Base-by-base conservation (phyloP, 1,139 yeast genomes). In the Geotrichum europaeum region DNA sequence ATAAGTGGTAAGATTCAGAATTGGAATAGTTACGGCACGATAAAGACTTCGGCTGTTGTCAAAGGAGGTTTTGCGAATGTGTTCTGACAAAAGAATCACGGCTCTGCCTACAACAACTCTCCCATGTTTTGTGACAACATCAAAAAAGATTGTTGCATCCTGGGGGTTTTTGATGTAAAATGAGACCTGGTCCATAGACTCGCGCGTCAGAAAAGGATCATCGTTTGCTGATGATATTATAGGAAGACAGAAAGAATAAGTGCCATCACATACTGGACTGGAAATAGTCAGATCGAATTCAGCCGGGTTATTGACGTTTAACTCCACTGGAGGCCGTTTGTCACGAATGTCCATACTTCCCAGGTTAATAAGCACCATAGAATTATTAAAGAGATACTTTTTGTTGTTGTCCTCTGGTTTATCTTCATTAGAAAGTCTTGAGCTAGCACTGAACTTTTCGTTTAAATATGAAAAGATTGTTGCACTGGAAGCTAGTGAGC, bases 81-180 rank as follows among this genome's bases (percentile, higher is more conserved):
- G 83, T 60, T 82, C 81, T 60, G 83, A 80, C 66, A 91, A 76
- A 59, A 88, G 71, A 0, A 95, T 96, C 50, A 90, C 91, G 0
- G 95, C 98, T 59, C 99, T 81, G 22, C 97, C 98, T 56, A 92
- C 76, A 12, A 86, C 79, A 65, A 81, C 81, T 25, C 22, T 20
- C 40, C 78, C 75, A 72, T 91, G 92, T 0, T 98, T 90, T n/a
- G 97, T 97, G 24, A 92, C 91, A 64, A 92, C 81, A 73, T 94
- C 98, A 75, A 94, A 94, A 50, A 84, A 83, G 43, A 94, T 73
- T 64, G 86, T 84, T 53, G 81, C 77, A 4, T 86, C 79, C 51
- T 79, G 78, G 49, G 78, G 76, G 57, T 79, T 76, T 10, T 80
- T 76, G 62, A 90, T 81, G 64, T 85, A 85, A 74, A 94, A 89